Evolutionary conservation across 495 filamentous ascomycete species (phyloP).

Genomic region (Aspergillus funiculosus): DNA sequence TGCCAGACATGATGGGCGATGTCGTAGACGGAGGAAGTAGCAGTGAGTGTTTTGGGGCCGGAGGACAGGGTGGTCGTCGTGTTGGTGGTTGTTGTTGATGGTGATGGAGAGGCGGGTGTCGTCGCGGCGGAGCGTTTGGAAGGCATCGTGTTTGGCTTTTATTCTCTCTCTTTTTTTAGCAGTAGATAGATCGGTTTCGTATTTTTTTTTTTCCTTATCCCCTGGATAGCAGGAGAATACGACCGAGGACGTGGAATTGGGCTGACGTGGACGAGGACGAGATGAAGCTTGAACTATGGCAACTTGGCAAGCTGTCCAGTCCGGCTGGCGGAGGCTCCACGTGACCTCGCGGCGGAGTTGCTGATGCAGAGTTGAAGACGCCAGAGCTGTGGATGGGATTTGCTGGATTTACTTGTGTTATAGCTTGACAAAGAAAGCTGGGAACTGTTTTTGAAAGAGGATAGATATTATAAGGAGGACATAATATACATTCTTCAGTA

Average conservation of each 20-base stretch:
- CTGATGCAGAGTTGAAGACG: too few species aligned
- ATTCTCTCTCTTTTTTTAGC: not conserved
- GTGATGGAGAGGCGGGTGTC: slow-evolving; percentile 28
- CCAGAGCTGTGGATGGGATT: too few species aligned
- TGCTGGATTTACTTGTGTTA: too few species aligned
- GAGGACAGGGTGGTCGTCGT: slow-evolving; percentile 40
- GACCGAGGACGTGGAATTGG: not conserved
- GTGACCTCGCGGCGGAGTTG: slow-evolving; percentile 1
- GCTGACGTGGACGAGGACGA: not conserved
- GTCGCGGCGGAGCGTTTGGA: slow-evolving; percentile 45
- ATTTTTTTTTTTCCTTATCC: not conserved
- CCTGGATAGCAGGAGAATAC: slow-evolving; percentile 11
- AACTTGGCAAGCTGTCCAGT: slow-evolving; percentile 16
- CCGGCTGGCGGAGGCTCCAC: slow-evolving; percentile 1
- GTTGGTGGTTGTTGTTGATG: slow-evolving; percentile 22
- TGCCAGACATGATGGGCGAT: slow-evolving; percentile 56
- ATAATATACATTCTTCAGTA: too few species aligned
- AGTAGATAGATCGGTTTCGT: not conserved
- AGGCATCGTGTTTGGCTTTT: slow-evolving; percentile 41
- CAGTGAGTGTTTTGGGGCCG: slow-evolving; percentile 34
- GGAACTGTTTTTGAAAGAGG: too few species aligned
- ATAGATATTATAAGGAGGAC: not conserved
- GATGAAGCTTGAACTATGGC: slow-evolving; percentile 1
- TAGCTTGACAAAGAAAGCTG: too few species aligned
- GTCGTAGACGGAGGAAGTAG: slow-evolving; percentile 46